Evolutionary conservation across 2,329 filamentous ascomycete species (phyloP).

Genomic region (Venturia aucupariae): DNA sequence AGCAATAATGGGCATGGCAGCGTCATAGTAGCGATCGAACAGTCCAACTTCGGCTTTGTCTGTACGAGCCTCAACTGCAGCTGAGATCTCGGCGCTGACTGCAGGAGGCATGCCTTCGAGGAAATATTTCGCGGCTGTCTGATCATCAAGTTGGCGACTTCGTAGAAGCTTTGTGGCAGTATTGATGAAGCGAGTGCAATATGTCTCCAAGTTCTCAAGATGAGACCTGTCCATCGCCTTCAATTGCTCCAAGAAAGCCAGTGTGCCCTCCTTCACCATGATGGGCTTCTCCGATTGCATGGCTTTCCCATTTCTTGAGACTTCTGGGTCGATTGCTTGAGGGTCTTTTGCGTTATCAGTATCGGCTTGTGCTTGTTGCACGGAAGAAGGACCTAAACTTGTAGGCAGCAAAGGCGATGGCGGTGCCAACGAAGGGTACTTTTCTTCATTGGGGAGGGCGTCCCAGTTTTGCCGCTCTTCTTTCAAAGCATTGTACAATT

Average conservation of each 20-base stretch:
- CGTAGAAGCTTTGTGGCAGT: constrained; percentile 7
- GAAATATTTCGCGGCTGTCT: constrained; percentile 1
- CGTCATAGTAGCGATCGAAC: constrained; percentile 10
- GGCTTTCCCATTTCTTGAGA: constrained; percentile 4
- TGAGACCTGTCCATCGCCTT: constrained; percentile 7
- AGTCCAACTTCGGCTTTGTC: not conserved
- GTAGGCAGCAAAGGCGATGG: not conserved
- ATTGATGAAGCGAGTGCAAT: constrained; percentile 12
- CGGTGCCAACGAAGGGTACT: constrained; percentile 25
- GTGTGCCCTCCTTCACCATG: constrained; percentile 2
- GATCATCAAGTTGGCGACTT: constrained; percentile 2
- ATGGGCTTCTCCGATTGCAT: constrained; percentile 5
- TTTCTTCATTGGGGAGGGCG: constrained; percentile 38
- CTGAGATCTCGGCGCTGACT: not conserved
- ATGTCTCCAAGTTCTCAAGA: constrained; percentile 6
- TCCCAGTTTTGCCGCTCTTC: constrained; percentile 67
- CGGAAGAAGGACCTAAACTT: not conserved
- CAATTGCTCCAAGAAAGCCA: constrained; percentile 9
- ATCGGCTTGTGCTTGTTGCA: not conserved
- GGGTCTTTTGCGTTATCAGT: not conserved
- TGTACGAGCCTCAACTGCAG: not conserved
- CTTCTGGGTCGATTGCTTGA: constrained; percentile 8
- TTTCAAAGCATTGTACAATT: constrained; percentile 51
- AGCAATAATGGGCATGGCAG: constrained; percentile 7
- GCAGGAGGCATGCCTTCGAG: constrained; percentile 9